Percentiles rank a stretch among this genome's conserved stretches.
Evolutionary conservation across 2,329 filamentous ascomycete species (phyloP).

Genomic region (Onygenales sp.): DNA sequence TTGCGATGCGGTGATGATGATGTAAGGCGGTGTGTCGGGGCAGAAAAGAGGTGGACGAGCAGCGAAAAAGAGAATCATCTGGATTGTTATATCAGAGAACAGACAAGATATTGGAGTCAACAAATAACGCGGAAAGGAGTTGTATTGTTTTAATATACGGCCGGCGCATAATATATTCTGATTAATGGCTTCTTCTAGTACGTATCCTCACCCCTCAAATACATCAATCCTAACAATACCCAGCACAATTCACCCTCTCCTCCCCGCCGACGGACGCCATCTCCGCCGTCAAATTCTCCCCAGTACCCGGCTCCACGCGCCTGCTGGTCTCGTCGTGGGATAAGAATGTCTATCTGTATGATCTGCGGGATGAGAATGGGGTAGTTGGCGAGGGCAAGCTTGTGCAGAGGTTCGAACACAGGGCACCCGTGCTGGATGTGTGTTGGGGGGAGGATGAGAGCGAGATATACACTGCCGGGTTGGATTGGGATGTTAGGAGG

Average conservation of each 20-base stretch:
- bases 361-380: constrained; percentile 48
- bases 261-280: constrained; percentile 79
- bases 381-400: constrained; percentile 53
- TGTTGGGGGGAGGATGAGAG: constrained; percentile 78
- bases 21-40: not conserved
- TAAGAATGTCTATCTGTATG: constrained; percentile 82
- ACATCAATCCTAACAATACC: not conserved
- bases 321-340: constrained; percentile 95
- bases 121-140: not conserved
- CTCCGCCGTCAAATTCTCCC: constrained; percentile 77
- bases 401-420: constrained; percentile 65
- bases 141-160: not conserved
- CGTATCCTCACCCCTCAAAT: not conserved
- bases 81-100: not conserved
- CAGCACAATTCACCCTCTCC: constrained; percentile 69
- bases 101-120: not conserved
- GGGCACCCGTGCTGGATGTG: constrained; percentile 78
- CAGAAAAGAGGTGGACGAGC: not conserved
- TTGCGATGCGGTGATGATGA: not conserved
- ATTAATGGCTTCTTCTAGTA: constrained; percentile 2
- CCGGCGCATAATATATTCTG: not conserved
- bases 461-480: constrained; percentile 74
- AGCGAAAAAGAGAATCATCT: not conserved
- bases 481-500: constrained; percentile 80
- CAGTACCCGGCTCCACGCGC: constrained; percentile 59